Percentiles rank a stretch among this genome's conserved stretches.
phyloP scores from a whole-genome alignment of 345 rosid species.

The Gynandropsis gynandra region DNA sequence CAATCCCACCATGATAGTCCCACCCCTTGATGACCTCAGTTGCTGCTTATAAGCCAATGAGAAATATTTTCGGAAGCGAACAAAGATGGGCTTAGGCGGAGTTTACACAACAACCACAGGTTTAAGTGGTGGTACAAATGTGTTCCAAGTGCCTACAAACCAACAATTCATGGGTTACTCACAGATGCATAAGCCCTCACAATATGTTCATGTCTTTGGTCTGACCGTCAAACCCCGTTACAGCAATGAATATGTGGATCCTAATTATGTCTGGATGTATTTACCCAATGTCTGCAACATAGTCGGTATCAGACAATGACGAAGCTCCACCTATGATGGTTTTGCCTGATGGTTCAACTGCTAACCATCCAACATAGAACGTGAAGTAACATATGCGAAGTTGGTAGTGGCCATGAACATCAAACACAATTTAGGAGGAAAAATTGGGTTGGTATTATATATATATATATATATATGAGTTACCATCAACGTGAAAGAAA shows the following conservation, averaged over 20 bases:
- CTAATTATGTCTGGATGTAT: constrained; percentile 60
- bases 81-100: constrained; percentile 53
- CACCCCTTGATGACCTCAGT: constrained; percentile 23
- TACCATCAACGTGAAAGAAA: too few relatives aligned
- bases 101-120: constrained; percentile 49
- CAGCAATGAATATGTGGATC: constrained; percentile 56
- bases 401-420: constrained; percentile 48
- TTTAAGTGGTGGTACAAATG: constrained; percentile 44
- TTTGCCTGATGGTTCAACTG: constrained; percentile 46
- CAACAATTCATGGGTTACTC: constrained; percentile 78
- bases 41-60: constrained; percentile 42
- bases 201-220: constrained; percentile 49
- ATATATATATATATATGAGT: constrained; percentile 21
- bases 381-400: constrained; percentile 55
- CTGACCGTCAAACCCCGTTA: constrained; percentile 46
- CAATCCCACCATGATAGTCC: constrained; percentile 44
- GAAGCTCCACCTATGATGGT: constrained; percentile 33
- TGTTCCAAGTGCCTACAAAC: constrained; percentile 57
- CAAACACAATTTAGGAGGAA: constrained; percentile 66
- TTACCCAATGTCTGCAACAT: constrained; percentile 72
- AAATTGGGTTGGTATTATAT: constrained; percentile 24
- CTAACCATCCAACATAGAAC: constrained; percentile 44
- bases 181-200: constrained; percentile 77
- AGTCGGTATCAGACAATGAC: constrained; percentile 88
- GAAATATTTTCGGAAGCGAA: constrained; percentile 48